Conservation (phyloP, 306 rosid genomes). For the Biancaea sappan region DNA sequence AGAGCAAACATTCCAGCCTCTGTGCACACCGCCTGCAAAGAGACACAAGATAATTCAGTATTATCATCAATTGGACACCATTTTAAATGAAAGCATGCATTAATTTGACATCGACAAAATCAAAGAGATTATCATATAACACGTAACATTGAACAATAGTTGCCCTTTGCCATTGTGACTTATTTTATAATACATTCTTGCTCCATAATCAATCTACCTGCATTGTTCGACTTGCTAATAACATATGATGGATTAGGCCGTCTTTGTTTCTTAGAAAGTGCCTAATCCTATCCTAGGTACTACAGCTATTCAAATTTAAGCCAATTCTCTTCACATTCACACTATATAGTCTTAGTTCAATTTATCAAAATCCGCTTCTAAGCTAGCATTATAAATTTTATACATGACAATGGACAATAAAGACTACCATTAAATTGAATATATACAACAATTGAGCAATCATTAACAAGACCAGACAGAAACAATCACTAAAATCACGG, state of each 20-base stretch:
- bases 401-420: not conserved
- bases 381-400: not conserved
- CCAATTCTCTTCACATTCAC: not conserved
- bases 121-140: too few species aligned
- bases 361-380: not conserved
- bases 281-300: not conserved
- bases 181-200: not conserved
- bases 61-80: not conserved
- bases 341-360: slow-evolving; percentile 13
- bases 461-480: not conserved
- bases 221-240: not conserved
- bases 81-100: not conserved
- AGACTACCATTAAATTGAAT: not conserved
- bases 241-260: not conserved
- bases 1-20: slow-evolving; percentile 99
- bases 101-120: not conserved
- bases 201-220: not conserved
- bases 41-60: not conserved
- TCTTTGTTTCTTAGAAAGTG: too few species aligned
- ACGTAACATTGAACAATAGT: not conserved
- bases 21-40: slow-evolving; percentile 93
- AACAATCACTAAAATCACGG: not conserved
- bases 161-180: not conserved
- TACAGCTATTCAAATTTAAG: not conserved
- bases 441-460: not conserved